Percentiles rank a stretch among this genome's conserved stretches.
Evolutionary conservation across 805 yeast species (phyloP).

Genomic region (Phaffomyces opuntiae): DNA sequence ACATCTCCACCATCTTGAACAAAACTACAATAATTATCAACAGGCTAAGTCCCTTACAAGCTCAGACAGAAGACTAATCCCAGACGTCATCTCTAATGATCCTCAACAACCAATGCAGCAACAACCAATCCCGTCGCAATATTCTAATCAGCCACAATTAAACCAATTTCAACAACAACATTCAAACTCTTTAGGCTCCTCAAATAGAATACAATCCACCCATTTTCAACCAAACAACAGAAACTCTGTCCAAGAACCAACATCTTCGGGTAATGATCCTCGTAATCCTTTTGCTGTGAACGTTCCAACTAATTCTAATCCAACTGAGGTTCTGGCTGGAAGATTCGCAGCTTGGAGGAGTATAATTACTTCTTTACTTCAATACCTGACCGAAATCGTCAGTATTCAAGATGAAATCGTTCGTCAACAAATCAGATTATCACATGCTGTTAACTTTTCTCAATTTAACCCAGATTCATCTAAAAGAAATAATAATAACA

Average conservation of each 20-base stretch:
- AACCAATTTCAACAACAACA: slow-evolving; percentile 7
- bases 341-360: slow-evolving; percentile 85
- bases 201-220: slow-evolving; percentile 2
- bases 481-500: background rate
- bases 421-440: slow-evolving; percentile 73
- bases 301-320: slow-evolving; percentile 59
- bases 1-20: slow-evolving; percentile 38
- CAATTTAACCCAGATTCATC: slow-evolving; percentile 16
- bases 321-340: slow-evolving; percentile 80
- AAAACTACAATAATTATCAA: slow-evolving; percentile 29
- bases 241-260: background rate
- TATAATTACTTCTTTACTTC: slow-evolving; percentile 65
- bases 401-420: slow-evolving; percentile 84
- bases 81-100: slow-evolving; percentile 4
- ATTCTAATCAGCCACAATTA: background rate
- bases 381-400: slow-evolving; percentile 72
- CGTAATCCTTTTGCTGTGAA: slow-evolving; percentile 41
- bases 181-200: slow-evolving; percentile 3
- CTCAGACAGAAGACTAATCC: slow-evolving; percentile 21
- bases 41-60: slow-evolving; percentile 38
- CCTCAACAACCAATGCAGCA: slow-evolving; percentile 6
- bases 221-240: slow-evolving; percentile 6
- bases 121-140: background rate
- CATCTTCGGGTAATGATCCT: slow-evolving; percentile 26
- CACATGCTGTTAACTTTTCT: slow-evolving; percentile 61